A percentile compares a stretch with the other conserved stretches of the same genome.
Evolutionary conservation across 106 monocot species (phyloP).

Genomic region (Phalaenopsis aphrodite): DNA sequence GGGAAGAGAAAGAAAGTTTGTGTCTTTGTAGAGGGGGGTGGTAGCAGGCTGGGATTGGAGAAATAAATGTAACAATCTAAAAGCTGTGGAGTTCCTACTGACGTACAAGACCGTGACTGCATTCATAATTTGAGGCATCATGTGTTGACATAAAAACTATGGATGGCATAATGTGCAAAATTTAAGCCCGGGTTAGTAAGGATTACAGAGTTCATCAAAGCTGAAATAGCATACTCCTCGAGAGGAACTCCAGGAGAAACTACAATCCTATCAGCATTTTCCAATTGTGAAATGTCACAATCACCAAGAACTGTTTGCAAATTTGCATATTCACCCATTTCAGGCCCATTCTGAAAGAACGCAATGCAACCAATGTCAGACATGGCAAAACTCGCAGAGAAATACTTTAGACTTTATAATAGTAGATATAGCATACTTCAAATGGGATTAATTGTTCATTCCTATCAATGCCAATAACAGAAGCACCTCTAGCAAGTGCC

Average conservation of each 20-base stretch:
- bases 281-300: slow-evolving; percentile 20
- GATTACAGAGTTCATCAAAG: slow-evolving; percentile 32
- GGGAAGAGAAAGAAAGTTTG: not conserved
- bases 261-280: slow-evolving; percentile 30
- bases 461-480: slow-evolving; percentile 38
- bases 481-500: slow-evolving; percentile 46
- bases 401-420: not conserved
- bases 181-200: not conserved
- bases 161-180: not conserved
- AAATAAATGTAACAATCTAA: not conserved
- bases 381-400: not conserved
- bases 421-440: slow-evolving; percentile 17
- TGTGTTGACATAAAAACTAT: not conserved
- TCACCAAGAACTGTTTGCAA: slow-evolving; percentile 32
- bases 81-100: not conserved
- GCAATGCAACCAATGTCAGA: not conserved
- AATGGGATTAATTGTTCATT: slow-evolving; percentile 29
- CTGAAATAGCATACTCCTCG: slow-evolving; percentile 25
- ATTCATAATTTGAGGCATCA: not conserved
- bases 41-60: not conserved
- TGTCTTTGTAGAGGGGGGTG: not conserved
- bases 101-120: not conserved
- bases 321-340: slow-evolving; percentile 19
- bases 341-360: slow-evolving; percentile 29
- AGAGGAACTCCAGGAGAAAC: slow-evolving; percentile 49